These are phyloP conservation scores for Fragaria ananassa DNA, from an alignment of 306 rosid species.

Conservation along the genomic window DNA sequence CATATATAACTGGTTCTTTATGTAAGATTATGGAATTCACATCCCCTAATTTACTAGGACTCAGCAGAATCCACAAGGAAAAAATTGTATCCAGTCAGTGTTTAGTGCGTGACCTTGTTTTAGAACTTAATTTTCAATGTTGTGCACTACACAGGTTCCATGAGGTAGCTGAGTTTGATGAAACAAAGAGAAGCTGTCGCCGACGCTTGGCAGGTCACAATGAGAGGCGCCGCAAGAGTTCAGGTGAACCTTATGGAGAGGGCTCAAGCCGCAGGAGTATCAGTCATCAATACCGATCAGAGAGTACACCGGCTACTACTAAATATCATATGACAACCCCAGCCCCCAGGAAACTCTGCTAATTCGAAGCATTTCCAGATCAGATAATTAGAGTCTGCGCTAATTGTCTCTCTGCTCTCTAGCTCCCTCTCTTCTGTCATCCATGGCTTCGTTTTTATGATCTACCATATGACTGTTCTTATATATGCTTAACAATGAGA, in stretches of 20 bases:
- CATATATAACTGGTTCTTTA: not conserved
- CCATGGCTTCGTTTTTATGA: constrained; percentile 11
- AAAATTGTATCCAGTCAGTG: not conserved
- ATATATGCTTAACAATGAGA: not conserved
- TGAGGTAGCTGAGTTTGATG: constrained; percentile 77
- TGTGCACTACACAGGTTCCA: constrained; percentile 57
- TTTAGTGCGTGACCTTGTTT: not conserved
- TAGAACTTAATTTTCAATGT: not conserved
- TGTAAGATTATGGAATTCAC: not conserved
- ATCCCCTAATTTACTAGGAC: not conserved
- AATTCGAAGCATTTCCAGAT: constrained; percentile 50
- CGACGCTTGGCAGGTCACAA: constrained; percentile 81
- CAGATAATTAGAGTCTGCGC: constrained; percentile 29
- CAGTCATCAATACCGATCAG: constrained; percentile 18
- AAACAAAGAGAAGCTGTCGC: constrained; percentile 88
- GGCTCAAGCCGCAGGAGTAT: constrained; percentile 35
- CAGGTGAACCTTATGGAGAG: constrained; percentile 46
- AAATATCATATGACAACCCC: constrained; percentile 13
- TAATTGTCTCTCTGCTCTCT: not conserved
- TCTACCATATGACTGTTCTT: constrained; percentile 3
- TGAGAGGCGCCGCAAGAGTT: constrained; percentile 69
- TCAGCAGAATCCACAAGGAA: not conserved
- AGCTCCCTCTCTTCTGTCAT: constrained; percentile 91
- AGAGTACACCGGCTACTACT: constrained; percentile 29
- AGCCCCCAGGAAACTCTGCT: constrained; percentile 40